phyloP scores from a whole-genome alignment of 108 stramenopile species.

The Cyclostephanos tholiformis region DNA sequence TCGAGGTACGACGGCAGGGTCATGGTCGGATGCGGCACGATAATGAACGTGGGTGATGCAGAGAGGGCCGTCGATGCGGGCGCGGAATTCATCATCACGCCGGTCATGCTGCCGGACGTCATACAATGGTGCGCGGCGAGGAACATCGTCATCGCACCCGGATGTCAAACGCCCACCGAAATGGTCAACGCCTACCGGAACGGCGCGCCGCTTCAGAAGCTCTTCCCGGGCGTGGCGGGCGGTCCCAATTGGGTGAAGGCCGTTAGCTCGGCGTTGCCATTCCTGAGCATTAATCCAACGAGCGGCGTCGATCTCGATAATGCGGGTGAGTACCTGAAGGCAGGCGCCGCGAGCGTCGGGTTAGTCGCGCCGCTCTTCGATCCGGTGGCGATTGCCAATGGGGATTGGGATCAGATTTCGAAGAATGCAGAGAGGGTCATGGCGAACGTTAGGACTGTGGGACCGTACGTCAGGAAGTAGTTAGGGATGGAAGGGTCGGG shows the following conservation, averaged over 20 bases:
- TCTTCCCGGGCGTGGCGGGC: slow-evolving; percentile 88
- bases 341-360: slow-evolving; percentile 81
- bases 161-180: slow-evolving; percentile 89
- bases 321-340: slow-evolving; percentile 73
- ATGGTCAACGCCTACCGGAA: slow-evolving; percentile 67
- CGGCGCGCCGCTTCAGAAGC: slow-evolving; percentile 86
- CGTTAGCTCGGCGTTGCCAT: slow-evolving; percentile 75
- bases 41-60: slow-evolving; percentile 71
- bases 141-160: slow-evolving; percentile 82
- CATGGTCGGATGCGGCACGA: slow-evolving; percentile 89
- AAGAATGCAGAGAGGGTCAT: slow-evolving; percentile 84
- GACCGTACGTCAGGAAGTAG: slow-evolving; percentile 77
- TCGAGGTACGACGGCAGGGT: slow-evolving; percentile 84
- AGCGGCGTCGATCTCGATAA: slow-evolving; percentile 84
- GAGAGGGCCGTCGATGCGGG: slow-evolving; percentile 79
- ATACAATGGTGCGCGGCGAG: slow-evolving; percentile 77
- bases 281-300: slow-evolving; percentile 85
- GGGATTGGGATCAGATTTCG: slow-evolving; percentile 79
- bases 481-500: no score
- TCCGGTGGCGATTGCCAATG: slow-evolving; percentile 66
- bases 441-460: slow-evolving; percentile 74
- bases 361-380: slow-evolving; percentile 87
- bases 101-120: slow-evolving; percentile 86
- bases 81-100: slow-evolving; percentile 83
- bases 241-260: slow-evolving; percentile 87